These are phyloP conservation scores for Clonostachys rhizophaga DNA, from an alignment of 2,329 filamentous ascomycete genomes.

Conservation along the genomic window DNA sequence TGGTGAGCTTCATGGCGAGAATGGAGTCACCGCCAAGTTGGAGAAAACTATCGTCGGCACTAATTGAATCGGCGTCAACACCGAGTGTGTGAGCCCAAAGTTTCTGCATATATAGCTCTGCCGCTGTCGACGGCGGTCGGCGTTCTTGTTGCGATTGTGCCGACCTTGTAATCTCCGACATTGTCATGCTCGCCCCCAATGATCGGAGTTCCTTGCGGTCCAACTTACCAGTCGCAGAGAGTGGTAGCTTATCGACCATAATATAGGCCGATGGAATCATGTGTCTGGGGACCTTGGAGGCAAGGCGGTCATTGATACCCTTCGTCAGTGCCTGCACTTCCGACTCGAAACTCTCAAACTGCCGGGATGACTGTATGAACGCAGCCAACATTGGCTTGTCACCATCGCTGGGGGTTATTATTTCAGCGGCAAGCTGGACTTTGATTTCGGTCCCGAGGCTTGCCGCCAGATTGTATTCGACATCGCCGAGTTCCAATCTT, in stretches of 20 bases:
- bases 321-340: background rate
- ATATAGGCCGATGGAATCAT: background rate
- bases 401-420: conserved; percentile 20
- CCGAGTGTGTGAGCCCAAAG: conserved; percentile 22
- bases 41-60: conserved; percentile 30
- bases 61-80: conserved; percentile 1
- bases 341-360: background rate
- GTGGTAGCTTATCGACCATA: background rate
- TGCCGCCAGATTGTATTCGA: conserved; percentile 1
- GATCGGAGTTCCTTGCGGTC: conserved; percentile 6
- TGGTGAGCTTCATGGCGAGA: conserved; percentile 42
- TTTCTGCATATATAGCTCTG: conserved; percentile 10
- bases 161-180: no score
- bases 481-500: conserved; percentile 37
- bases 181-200: no score
- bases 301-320: background rate
- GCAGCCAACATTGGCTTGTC: conserved; percentile 6
- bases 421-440: conserved; percentile 32
- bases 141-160: no score
- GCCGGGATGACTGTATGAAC: background rate
- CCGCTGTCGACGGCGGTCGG: background rate
- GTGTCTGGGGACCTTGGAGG: background rate
- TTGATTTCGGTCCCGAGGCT: conserved; percentile 1
- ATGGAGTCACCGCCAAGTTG: conserved; percentile 44
- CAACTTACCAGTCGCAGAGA: background rate